phyloP scores from a whole-genome alignment of 164 flowering plant genomes.

The Euptelea pleiosperma region DNA sequence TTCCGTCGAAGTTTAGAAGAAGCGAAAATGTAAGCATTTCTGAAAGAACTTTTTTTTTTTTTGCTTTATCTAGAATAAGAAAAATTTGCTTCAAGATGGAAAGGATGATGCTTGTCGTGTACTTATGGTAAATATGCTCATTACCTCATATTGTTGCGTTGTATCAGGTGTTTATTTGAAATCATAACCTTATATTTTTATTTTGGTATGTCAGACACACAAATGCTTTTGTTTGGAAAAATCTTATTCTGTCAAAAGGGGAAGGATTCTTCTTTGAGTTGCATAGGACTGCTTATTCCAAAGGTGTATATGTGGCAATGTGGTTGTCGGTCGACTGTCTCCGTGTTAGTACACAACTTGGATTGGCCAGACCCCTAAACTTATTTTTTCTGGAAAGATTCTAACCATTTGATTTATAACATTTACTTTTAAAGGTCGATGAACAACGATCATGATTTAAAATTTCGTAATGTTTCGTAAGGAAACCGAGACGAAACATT shows the following conservation, averaged over 20 bases:
- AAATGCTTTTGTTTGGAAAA: no score
- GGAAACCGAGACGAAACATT: no score
- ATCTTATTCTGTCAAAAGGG: no score
- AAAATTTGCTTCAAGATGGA: neutral
- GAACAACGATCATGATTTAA: no score
- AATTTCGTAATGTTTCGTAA: no score
- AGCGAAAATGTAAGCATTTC: conserved; percentile 65
- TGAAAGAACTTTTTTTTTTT: neutral
- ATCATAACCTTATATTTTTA: no score
- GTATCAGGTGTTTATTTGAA: no score
- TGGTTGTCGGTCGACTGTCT: neutral
- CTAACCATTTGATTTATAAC: neutral
- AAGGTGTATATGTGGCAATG: neutral
- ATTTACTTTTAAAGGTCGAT: no score
- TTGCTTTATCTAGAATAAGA: neutral
- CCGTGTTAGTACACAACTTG: neutral
- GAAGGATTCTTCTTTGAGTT: neutral
- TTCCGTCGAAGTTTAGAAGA: conserved; percentile 74
- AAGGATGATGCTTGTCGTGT: neutral
- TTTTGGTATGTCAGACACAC: no score
- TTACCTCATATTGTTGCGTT: no score
- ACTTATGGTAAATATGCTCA: neutral
- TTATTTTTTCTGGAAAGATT: neutral
- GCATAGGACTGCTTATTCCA: neutral
- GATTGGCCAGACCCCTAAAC: neutral